Base-by-base conservation (phyloP, 2,329 filamentous ascomycete genomes). In the Tricladium varicosporioides region DNA sequence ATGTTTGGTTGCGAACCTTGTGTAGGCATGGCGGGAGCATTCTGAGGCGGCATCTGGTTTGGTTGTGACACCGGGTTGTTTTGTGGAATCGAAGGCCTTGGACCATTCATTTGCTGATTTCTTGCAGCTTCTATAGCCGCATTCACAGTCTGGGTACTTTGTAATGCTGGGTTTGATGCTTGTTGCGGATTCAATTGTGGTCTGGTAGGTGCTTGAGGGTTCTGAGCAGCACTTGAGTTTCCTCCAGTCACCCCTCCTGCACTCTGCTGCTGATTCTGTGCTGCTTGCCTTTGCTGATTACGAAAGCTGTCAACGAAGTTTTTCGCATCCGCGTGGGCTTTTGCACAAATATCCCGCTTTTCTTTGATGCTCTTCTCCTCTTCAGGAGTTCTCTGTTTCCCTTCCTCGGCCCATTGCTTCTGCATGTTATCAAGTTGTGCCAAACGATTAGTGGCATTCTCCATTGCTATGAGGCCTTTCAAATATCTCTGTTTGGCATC, bases 401-500 rank as follows among this genome's bases (percentile, higher is more conserved):
- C 77, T 19, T 74, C 74, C 2, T 75, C 71, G 13, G 72, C 68
- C 18, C 78, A 71, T 15, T 78, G 75, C 49, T 76, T 75, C 16
- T 76, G 68, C 2, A 71, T 60, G 47, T 71, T 70, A 10, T 82
- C 79, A 52, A 81, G 69, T 50, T 69, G 68, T 2, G 68, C 68
- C 3, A 81, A 65, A 48, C 74, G 72, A n/a, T 61, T 65, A 10
- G 76, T 75, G 2, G 73, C 71, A 9, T 62, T 71, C 40, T 83
- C 80, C 73, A 84, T 82, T 1, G 75, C 73, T 60, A 77, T 70
- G 5, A 84, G 67, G 0, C 78, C 80, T 42, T 76, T 71, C 0
- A 73, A 71, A 57, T 83, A 82, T 53, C 74, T 75, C 0, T 73
- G 69, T 63, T 76, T 80, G 32, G 76, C 71, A 1, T 81, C 76